Evolutionary conservation across 2,329 filamentous ascomycete genomes (phyloP).

Genomic region (Arthrobotrys pseudoclavata): DNA sequence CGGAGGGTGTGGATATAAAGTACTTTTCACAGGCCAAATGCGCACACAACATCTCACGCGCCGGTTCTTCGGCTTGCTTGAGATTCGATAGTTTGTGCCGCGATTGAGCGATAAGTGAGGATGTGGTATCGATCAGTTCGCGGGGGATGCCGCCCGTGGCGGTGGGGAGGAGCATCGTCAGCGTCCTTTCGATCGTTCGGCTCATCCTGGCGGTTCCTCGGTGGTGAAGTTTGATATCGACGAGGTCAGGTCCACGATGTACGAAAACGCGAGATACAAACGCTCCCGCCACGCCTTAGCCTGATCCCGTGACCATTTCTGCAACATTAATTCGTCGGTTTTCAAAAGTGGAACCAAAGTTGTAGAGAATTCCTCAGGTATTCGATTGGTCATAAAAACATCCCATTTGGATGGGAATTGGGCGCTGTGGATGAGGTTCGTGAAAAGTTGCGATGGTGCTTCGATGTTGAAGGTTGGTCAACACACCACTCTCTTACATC

Average conservation of each 20-base stretch:
- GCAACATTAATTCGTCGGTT: not conserved
- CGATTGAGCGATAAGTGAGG: conserved; percentile 95
- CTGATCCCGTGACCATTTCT: conserved; percentile 7
- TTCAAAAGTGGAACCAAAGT: not conserved
- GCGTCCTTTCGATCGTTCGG: conserved; percentile 66
- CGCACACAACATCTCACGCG: conserved; percentile 84
- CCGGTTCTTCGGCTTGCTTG: conserved; percentile 88
- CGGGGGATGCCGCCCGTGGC: conserved; percentile 95
- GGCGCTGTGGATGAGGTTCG: conserved; percentile 11
- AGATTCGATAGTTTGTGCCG: conserved; percentile 81
- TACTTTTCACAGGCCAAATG: conserved; percentile 91
- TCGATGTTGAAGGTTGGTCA: not conserved
- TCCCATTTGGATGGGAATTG: not conserved
- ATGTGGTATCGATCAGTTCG: conserved; percentile 96
- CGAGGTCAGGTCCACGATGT: not conserved
- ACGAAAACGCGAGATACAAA: not conserved
- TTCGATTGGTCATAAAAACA: conserved; percentile 4
- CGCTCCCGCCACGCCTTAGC: not conserved
- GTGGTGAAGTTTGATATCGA: conserved; percentile 3
- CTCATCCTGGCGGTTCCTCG: conserved; percentile 59
- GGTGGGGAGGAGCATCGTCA: conserved; percentile 90
- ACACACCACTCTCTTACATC: too few species aligned
- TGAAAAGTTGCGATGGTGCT: conserved; percentile 5
- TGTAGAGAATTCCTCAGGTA: not conserved
- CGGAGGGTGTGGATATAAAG: conserved; percentile 8